Base-by-base conservation (phyloP, 2,329 filamentous ascomycete genomes). In the Neospermospora avenae region DNA sequence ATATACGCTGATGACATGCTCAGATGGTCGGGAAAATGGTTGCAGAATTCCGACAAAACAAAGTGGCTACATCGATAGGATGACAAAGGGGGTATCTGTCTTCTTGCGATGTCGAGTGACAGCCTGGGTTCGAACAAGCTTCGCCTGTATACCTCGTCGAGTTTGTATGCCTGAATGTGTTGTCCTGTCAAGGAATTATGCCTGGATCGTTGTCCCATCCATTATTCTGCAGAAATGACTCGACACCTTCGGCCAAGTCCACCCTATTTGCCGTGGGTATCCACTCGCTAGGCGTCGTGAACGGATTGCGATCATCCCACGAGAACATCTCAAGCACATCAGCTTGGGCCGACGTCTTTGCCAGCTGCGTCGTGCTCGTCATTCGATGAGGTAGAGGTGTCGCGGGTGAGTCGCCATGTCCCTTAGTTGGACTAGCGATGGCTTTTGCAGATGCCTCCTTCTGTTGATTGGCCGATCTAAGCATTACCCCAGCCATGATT, bases 381-480 rank as follows among this genome's bases (percentile, higher is more conserved):
- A 60, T 61, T 4, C 61, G 56, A 24, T 62, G 59, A 3, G 61
- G 59, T 16, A 65, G 60, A 39, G 58, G 60, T 46, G 35, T 61
- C 18, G 57, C 48, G 24, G 24, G 28, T 16, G 42, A 56, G 3
- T 8, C 16, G 5, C 18, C 18, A 22, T 42, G 31, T 28, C 13
- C 28, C 14, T 24, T 22, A 34, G 28, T 22, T 8, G 54, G 18
- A 22, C 54, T 44, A 1, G 11, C 34, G 2, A 20, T 16, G n/a
- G 3, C 25, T 5, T 54, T 35, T 4, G 18, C 35, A 18, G 51
- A 41, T 7, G 51, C 22, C 7, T 25, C 39, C 18, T 42, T 54
- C 8, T 39, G 24, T 18, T 16, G 39, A 2, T 28, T 24, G 14
- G 22, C 37, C 18, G 22, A 14, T n/a, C n/a, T 42, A 14, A 14